These are phyloP conservation scores for Erodium chrysanthum DNA, from an alignment of 441 rosid species.

Conservation along the genomic window DNA sequence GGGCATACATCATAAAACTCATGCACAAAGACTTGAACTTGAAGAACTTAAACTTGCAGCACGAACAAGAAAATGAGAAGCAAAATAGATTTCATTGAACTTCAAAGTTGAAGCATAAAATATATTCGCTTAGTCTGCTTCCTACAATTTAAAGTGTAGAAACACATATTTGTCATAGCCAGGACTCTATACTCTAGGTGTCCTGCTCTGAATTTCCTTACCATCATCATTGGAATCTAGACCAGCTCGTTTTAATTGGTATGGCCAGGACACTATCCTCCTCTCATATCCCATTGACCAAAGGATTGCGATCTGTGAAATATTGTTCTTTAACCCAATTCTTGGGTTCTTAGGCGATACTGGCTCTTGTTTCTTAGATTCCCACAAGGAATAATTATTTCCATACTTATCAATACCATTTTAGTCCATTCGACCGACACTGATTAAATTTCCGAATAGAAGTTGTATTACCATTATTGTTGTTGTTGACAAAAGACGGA, in stretches of 20 bases:
- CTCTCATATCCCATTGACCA: constrained; percentile 21
- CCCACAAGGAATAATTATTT: constrained; percentile 13
- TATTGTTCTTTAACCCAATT: constrained; percentile 17
- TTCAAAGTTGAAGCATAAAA: neutral
- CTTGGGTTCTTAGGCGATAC: constrained; percentile 11
- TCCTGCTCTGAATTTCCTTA: neutral
- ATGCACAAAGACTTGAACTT: neutral
- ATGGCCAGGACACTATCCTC: constrained; percentile 2
- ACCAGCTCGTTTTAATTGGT: constrained; percentile 13
- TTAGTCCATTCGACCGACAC: constrained; percentile 16
- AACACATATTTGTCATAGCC: neutral
- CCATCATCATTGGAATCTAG: constrained; percentile 15
- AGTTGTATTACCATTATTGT: neutral
- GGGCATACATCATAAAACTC: neutral
- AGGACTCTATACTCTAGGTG: neutral
- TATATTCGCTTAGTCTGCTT: neutral
- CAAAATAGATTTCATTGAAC: neutral
- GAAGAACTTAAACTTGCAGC: neutral
- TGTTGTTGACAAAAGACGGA: constrained; percentile 12
- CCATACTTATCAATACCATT: constrained; percentile 5
- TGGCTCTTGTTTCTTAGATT: constrained; percentile 16
- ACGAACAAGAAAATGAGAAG: neutral
- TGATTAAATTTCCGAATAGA: constrained; percentile 17
- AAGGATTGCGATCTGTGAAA: constrained; percentile 15
- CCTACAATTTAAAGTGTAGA: neutral